Conservation (phyloP, 2,329 filamentous ascomycete species). For the Aphanocladium album region DNA sequence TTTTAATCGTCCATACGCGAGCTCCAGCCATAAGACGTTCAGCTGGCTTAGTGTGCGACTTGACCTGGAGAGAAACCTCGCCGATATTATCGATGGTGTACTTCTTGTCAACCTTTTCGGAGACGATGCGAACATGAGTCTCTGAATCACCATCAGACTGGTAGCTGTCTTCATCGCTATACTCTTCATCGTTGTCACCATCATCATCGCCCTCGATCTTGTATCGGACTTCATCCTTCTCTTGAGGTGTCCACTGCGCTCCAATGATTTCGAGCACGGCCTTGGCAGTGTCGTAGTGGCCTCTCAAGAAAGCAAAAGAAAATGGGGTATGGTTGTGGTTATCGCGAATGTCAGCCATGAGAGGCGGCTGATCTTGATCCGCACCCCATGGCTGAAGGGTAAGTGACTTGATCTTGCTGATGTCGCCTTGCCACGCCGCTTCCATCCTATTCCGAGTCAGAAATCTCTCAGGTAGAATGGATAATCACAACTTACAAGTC, state of each 20-base stretch:
- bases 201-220: constrained; percentile 37
- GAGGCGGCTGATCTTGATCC: constrained; percentile 49
- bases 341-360: constrained; percentile 60
- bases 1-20: constrained; percentile 26
- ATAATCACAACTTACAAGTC: constrained; percentile 46
- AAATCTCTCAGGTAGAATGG: not conserved
- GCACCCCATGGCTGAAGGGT: constrained; percentile 56
- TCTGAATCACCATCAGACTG: constrained; percentile 32
- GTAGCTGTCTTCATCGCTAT: constrained; percentile 29
- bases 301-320: constrained; percentile 60
- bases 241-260: constrained; percentile 59
- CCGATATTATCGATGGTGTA: constrained; percentile 76
- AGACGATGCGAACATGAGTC: constrained; percentile 40
- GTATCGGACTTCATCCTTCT: constrained; percentile 48
- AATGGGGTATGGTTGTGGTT: constrained; percentile 52
- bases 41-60: constrained; percentile 55
- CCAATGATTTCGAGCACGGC: constrained; percentile 65
- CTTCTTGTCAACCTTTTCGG: constrained; percentile 56
- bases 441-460: constrained; percentile 47
- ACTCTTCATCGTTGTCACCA: constrained; percentile 33
- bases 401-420: constrained; percentile 59
- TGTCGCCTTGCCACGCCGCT: constrained; percentile 66
- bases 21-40: constrained; percentile 40
- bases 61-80: constrained; percentile 62
- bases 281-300: constrained; percentile 58